These are phyloP conservation scores for Carex parvula DNA, from an alignment of 176 grass and related monocot genomes.

Conservation along the genomic window DNA sequence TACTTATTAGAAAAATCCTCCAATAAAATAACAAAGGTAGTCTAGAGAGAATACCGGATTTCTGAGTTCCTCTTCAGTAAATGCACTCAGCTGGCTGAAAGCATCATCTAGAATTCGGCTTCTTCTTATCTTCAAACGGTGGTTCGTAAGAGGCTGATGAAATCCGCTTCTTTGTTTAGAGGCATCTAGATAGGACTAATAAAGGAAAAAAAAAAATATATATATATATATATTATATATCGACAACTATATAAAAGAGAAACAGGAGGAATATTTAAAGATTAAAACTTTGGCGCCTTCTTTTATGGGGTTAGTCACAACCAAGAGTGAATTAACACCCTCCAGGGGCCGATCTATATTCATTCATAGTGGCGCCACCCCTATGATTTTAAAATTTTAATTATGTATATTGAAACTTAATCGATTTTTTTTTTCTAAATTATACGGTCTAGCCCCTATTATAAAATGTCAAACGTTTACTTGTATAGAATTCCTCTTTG, in stretches of 20 bases:
- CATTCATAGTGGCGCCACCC: no score
- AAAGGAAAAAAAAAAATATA: slow-evolving; percentile 11
- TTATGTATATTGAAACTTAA: no score
- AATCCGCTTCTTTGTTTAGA: slow-evolving; percentile 55
- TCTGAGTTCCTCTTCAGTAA: slow-evolving; percentile 88
- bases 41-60: slow-evolving; percentile 57
- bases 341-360: no score
- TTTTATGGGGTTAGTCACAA: not conserved
- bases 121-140: slow-evolving; percentile 94
- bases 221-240: slow-evolving; percentile 14
- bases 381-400: no score
- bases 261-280: not conserved
- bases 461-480: no score
- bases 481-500: no score
- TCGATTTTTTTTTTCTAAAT: no score
- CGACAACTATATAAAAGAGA: slow-evolving; percentile 30
- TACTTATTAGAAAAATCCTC: not conserved
- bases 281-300: not conserved
- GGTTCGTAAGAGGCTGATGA: slow-evolving; percentile 61
- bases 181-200: slow-evolving; percentile 62
- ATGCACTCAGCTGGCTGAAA: slow-evolving; percentile 74
- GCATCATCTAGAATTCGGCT: slow-evolving; percentile 92
- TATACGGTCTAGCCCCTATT: no score
- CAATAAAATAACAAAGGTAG: slow-evolving; percentile 12
- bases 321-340: not conserved